Conservation (phyloP, 495 filamentous ascomycete genomes). For the Glonium stellatum region DNA sequence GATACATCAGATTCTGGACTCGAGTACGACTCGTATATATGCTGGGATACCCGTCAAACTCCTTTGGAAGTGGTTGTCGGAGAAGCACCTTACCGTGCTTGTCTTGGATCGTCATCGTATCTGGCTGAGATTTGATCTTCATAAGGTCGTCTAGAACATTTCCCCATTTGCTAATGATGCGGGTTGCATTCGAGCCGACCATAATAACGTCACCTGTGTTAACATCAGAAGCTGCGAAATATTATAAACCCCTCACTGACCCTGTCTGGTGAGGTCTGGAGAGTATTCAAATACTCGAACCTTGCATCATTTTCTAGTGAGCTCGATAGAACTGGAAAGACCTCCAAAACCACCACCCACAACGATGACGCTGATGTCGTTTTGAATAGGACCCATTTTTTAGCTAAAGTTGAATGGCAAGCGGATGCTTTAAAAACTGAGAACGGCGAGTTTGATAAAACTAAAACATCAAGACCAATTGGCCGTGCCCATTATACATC, state of each 20-base stretch:
- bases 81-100: constrained; percentile 53
- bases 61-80: constrained; percentile 44
- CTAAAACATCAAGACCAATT: not conserved
- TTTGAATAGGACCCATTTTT: not conserved
- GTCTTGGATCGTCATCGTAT: constrained; percentile 47
- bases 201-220: constrained; percentile 57
- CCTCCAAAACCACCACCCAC: constrained; percentile 29
- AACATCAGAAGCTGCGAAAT: constrained; percentile 47
- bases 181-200: constrained; percentile 54
- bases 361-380: constrained; percentile 34
- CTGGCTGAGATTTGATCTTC: constrained; percentile 43
- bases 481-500: not conserved
- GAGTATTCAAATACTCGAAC: not conserved
- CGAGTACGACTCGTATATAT: constrained; percentile 58
- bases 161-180: constrained; percentile 40
- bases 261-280: constrained; percentile 15
- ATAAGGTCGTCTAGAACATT: constrained; percentile 23
- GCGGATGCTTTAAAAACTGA: too few species aligned
- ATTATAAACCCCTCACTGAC: constrained; percentile 43
- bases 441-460: not conserved
- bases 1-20: constrained; percentile 52
- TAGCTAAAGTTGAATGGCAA: too few species aligned
- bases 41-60: constrained; percentile 45
- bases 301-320: not conserved
- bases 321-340: not conserved